A percentile compares a stretch with the other conserved stretches of the same genome.
Evolutionary conservation across 2,329 filamentous ascomycete species (phyloP).

Genomic region (Aspergillus fischeri): DNA sequence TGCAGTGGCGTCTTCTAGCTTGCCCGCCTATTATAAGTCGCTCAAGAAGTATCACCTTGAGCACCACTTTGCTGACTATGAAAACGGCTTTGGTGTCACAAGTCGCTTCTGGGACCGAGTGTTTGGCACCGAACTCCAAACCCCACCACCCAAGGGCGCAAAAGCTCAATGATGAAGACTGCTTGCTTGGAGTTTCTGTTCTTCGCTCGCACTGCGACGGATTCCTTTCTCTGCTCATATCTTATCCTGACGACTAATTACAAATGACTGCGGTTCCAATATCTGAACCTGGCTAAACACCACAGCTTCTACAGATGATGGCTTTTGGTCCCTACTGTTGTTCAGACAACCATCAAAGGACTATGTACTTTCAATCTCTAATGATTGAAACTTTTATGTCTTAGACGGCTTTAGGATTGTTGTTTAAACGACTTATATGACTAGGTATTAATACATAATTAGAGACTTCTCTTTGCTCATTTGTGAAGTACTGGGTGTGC

Average conservation of each 20-base stretch:
- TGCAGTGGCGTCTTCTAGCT: conserved; percentile 37
- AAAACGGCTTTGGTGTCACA: conserved; percentile 95
- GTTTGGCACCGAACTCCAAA: conserved; percentile 79
- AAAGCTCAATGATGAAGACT: conserved; percentile 32
- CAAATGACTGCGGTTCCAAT: neutral
- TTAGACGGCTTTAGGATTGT: conserved; percentile 5
- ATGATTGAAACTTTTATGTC: neutral
- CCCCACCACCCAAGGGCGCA: conserved; percentile 30
- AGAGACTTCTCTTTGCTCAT: neutral
- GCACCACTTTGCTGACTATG: conserved; percentile 96
- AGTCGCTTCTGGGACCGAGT: conserved; percentile 92
- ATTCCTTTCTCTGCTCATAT: neutral
- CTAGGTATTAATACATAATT: conserved; percentile 18
- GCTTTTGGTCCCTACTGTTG: neutral
- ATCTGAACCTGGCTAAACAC: neutral
- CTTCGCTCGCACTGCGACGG: neutral
- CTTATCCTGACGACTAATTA: neutral
- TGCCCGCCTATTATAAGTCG: conserved; percentile 82
- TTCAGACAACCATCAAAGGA: neutral
- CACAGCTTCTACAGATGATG: neutral
- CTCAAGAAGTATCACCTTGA: conserved; percentile 97
- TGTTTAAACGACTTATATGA: conserved; percentile 18
- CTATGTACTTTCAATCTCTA: neutral
- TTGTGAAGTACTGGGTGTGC: neutral
- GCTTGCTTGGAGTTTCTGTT: neutral